Base-by-base conservation (phyloP, 1,139 yeast species). In the Sugiyamaella novakii region DNA sequence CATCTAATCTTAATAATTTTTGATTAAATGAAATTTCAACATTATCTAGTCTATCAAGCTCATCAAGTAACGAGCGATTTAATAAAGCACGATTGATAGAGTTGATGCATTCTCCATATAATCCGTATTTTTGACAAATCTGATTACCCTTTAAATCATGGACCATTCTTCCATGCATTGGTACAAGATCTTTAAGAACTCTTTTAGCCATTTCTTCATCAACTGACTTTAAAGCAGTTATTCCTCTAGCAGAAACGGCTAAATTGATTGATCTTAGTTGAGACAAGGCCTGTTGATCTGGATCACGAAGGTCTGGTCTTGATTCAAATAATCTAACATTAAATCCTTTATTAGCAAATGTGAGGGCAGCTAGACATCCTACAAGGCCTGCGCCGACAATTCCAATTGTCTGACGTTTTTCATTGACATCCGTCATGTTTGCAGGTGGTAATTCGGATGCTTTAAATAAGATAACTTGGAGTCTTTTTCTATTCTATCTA, bases 81-180 rank as follows among this genome's bases (percentile, higher is more conserved):
- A 91, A 73, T 55, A 76, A 75, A 0, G 83, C 76, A 47, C 97
- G 74, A 63, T 88, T 95, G 50, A 91, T 87, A 1, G 96, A 86
- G 65, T 88, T 87, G 66, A 89, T 91, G 45, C 81, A 71, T 64
- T 87, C 95, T 10, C 95, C 95, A 61, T 81, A 78, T n/a, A 87
- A 70, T 3, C 96, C 96, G 63, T 91, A 91, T 36, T 73, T 60
- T 61, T 88, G 96, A 25, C 87, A 75, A 54, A 77, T 81, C 62
- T 81, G 84, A 28, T 70, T 68, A 0, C 95, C 96, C 8, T 74
- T 61, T 17, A 68, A 49, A 58, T 83, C 84, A 64, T 91, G 97
- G 51, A 91, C 82, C 97, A 89, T 89, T 39, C 97, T 73, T 1
- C 96, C 97, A 43, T 78, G 70, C 91, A 91, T 86, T 2, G 96